phyloP scores from a whole-genome alignment of 345 rosid species.

The Sisymbrium altissimum region DNA sequence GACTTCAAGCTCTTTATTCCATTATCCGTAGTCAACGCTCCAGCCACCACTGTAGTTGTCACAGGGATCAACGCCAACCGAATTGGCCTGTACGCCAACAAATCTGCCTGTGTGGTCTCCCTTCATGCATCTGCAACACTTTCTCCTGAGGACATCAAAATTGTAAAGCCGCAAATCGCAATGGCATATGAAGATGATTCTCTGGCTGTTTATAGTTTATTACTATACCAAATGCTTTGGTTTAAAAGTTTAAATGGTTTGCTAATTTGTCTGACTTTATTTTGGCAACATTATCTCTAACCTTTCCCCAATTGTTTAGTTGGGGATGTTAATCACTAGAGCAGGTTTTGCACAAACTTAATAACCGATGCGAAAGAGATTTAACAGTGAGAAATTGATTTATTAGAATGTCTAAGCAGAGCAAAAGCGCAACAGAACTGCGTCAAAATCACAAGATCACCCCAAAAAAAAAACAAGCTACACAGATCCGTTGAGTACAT shows the following conservation, averaged over 20 bases:
- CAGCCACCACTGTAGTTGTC: not conserved
- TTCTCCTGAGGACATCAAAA: not conserved
- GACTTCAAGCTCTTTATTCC: too few relatives aligned
- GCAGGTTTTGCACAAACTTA: not conserved
- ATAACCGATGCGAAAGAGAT: not conserved
- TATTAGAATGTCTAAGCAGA: slow-evolving; percentile 20
- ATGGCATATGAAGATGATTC: not conserved
- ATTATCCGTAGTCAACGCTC: not conserved
- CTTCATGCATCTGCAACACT: not conserved
- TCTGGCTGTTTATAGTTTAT: not conserved
- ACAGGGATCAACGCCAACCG: not conserved
- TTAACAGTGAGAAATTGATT: not conserved
- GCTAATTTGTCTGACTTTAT: not conserved
- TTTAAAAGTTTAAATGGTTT: not conserved
- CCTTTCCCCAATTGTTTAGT: not conserved
- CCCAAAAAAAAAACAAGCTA: not conserved
- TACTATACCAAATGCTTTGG: not conserved
- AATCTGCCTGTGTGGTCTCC: not conserved
- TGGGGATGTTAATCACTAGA: not conserved
- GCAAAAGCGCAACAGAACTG: slow-evolving; percentile 10
- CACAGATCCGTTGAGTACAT: slow-evolving; percentile 24
- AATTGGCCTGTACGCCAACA: not conserved
- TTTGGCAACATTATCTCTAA: not conserved
- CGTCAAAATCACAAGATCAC: not conserved
- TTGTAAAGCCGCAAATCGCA: too few relatives aligned